Conservation (phyloP, 352 stramenopile species). For the Phytophthora quininea region DNA sequence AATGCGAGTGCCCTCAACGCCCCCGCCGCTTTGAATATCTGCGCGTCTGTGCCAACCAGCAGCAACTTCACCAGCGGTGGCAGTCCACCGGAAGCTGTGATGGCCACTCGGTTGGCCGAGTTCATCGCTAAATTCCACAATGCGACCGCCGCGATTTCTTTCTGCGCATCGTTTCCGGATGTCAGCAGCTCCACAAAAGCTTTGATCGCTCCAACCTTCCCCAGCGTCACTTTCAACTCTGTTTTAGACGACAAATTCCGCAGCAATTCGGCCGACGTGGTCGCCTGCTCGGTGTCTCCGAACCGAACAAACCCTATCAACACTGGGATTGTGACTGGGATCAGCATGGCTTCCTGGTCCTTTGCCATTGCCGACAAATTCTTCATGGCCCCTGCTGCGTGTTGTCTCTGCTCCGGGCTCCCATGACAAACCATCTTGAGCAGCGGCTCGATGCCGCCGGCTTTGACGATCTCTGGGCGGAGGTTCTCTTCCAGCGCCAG, state of each 20-base stretch:
- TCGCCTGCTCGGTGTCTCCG: neutral
- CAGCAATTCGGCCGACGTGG: too few species aligned
- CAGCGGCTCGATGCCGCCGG: neutral
- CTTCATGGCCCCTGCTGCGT: neutral
- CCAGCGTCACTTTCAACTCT: neutral
- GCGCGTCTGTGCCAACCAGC: neutral
- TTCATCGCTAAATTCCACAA: neutral
- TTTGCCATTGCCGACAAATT: too few species aligned
- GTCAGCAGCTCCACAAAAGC: neutral
- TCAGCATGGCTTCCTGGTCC: too few species aligned
- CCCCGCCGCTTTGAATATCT: neutral
- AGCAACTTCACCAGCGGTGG: neutral
- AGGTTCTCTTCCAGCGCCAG: too few species aligned
- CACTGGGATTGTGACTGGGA: neutral
- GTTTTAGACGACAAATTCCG: neutral
- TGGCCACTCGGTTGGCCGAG: constrained; percentile 1
- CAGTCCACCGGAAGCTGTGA: constrained; percentile 5
- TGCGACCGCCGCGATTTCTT: neutral
- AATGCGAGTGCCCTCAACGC: neutral
- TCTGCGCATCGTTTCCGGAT: neutral
- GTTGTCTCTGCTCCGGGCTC: neutral
- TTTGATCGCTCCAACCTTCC: neutral
- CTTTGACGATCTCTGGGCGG: too few species aligned
- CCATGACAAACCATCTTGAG: constrained; percentile 4
- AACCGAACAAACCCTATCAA: neutral